Percentiles rank a stretch among this genome's conserved stretches.
Conservation (phyloP, 768 basidiomycete species). For the Mycena sanguinolenta region DNA sequence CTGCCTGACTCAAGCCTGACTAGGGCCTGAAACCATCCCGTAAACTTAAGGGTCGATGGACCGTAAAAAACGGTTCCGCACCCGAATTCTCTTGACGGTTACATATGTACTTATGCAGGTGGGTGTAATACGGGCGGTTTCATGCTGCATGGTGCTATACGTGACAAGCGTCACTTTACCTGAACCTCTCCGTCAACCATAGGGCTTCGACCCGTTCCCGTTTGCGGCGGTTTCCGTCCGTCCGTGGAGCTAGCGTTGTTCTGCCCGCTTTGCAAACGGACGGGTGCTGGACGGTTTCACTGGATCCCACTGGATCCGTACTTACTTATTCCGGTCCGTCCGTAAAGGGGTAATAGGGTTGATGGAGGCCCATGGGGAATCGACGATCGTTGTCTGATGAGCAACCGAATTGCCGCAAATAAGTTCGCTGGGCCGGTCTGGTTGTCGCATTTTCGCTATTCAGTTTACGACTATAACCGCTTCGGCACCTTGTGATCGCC, state of each 20-base stretch:
- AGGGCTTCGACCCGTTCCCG: not conserved
- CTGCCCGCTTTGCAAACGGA: not conserved
- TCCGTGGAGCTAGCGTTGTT: not conserved
- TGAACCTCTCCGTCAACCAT: not conserved
- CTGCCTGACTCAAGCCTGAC: too few species aligned
- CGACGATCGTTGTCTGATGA: not conserved
- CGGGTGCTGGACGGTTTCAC: not conserved
- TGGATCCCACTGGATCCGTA: too few species aligned
- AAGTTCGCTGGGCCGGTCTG: too few species aligned
- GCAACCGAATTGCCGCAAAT: conserved; percentile 7
- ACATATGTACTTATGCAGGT: conserved; percentile 7
- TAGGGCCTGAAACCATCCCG: not conserved
- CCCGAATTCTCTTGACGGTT: too few species aligned
- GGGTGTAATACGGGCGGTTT: conserved; percentile 5
- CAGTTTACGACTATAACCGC: too few species aligned
- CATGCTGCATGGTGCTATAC: not conserved
- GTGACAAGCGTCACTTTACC: not conserved
- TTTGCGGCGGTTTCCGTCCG: too few species aligned
- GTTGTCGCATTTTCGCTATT: too few species aligned
- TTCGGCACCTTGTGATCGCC: not conserved
- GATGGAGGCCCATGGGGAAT: conserved; percentile 3
- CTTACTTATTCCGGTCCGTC: too few species aligned
- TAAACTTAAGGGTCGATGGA: not conserved
- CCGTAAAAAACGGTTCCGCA: conserved; percentile 2
- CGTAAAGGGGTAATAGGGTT: too few species aligned